These are phyloP conservation scores for Xylaria sp. DNA, from an alignment of 2,329 filamentous ascomycete species.

Conservation along the genomic window DNA sequence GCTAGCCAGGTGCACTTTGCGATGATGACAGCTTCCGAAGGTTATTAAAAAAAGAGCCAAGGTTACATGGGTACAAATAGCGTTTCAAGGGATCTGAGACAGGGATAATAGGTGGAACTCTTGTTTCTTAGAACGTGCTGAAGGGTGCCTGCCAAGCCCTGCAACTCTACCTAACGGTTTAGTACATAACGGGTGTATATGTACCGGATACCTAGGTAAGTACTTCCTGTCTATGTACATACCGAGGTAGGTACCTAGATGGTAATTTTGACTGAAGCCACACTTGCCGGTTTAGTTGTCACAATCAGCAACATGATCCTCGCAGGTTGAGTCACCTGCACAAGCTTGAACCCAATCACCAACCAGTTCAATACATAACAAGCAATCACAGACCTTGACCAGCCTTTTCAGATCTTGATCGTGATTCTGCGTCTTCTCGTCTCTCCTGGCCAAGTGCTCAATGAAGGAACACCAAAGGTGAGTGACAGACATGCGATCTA, in stretches of 20 bases:
- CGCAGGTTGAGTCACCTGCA: neutral
- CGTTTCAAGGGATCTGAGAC: too few species aligned
- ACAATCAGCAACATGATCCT: neutral
- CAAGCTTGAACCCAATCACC: neutral
- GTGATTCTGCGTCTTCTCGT: neutral
- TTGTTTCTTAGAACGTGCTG: too few species aligned
- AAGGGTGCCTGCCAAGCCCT: too few species aligned
- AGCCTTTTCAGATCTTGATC: neutral
- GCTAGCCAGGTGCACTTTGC: neutral
- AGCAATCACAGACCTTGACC: neutral
- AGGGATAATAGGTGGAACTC: too few species aligned
- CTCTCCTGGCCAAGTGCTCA: neutral
- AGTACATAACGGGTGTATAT: neutral
- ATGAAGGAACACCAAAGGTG: conserved; percentile 5
- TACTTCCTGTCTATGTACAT: too few species aligned
- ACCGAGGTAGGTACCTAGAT: neutral
- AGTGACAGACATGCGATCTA: conserved; percentile 1
- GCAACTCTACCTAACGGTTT: too few species aligned
- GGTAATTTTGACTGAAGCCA: neutral
- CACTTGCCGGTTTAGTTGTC: neutral
- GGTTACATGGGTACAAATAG: neutral
- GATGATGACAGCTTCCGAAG: neutral
- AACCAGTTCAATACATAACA: neutral
- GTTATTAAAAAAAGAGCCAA: neutral
- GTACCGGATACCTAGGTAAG: neutral